phyloP scores from a whole-genome alignment of 2,329 filamentous ascomycete species.

The Pseudocercospora pini-densiflorae region DNA sequence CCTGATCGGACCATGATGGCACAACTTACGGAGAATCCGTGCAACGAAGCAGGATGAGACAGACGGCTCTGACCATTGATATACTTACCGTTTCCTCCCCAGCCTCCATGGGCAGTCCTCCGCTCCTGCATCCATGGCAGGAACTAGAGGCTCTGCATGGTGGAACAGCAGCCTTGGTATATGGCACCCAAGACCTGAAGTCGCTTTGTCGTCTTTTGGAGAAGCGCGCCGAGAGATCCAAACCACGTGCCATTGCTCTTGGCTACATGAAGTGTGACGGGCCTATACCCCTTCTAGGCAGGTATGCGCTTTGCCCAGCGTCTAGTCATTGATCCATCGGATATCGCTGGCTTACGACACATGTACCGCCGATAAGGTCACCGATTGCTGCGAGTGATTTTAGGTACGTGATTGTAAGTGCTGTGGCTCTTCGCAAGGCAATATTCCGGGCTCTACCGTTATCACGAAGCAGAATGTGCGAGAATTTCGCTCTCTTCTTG shows the following conservation, averaged over 20 bases:
- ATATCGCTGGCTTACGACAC: background rate
- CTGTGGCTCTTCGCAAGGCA: no score
- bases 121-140: background rate
- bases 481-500: no score
- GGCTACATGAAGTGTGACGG: background rate
- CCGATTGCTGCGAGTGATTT: no score
- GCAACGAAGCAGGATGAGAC: background rate
- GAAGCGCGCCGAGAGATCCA: background rate
- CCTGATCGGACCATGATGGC: slow-evolving; percentile 19
- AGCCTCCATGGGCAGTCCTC: background rate
- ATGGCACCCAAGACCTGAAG: background rate
- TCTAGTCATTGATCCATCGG: background rate
- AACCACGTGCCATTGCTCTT: background rate
- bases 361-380: background rate
- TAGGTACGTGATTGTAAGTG: no score
- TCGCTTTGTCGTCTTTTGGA: background rate
- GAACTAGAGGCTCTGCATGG: background rate
- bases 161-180: background rate
- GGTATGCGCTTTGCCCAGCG: background rate
- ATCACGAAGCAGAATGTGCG: no score
- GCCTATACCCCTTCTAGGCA: background rate
- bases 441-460: no score
- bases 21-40: background rate
- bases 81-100: background rate
- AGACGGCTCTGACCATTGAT: background rate